Evolutionary conservation across 371 early-diverging fungal species (phyloP), one percentile per base, ranked within the genome.

Genomic region (Mortierella sp.): DNA sequence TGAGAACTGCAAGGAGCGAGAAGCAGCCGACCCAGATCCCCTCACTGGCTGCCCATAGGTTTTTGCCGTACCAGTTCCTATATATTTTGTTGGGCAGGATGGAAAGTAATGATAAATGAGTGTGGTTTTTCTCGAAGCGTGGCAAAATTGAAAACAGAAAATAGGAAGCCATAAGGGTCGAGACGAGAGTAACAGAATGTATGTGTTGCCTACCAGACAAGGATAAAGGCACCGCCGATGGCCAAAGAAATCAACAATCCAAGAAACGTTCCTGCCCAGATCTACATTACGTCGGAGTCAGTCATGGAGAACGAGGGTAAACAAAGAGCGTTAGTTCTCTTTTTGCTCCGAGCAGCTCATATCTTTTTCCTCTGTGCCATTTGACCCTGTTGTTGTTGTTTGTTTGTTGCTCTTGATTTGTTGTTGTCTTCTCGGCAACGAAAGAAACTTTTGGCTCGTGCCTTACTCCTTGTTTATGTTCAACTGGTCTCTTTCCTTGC

Each of bases 21-120:
- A 96, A 94, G 70, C 91, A 91, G 34, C 94, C 96, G 82, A 95
- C 97, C 96, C 96, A 96, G 31, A 96, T 91, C 6, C 90, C 81
- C 87, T 96, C 96, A 46, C 92, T 90, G 28, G 89, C 88, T 10
- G 89, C 89, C 95, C 96, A 96, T 24, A 95, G 76, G 83, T 96
- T 91, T 55, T 84, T 88, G 9, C 92, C 91, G 3, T 93, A 80
- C 6, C 89, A 81, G 55, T 93, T 80, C 84, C 84, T 84, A 55
- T 8, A 19, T 6, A 40, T 6, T 31, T 59, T 31, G 4, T 5
- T 46, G 50, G 4, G 19, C 14, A 14, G 28, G 26, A 28, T 19
- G 8, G 14, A 31, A 19, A 11, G 11, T 19, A 19, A 6, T 40
- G 1, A 54, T 24, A 5, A 21, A 24, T 34, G 13, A 19, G 34